Conservation (phyloP, 371 early-diverging fungal species). For the Mortierella sp. region DNA sequence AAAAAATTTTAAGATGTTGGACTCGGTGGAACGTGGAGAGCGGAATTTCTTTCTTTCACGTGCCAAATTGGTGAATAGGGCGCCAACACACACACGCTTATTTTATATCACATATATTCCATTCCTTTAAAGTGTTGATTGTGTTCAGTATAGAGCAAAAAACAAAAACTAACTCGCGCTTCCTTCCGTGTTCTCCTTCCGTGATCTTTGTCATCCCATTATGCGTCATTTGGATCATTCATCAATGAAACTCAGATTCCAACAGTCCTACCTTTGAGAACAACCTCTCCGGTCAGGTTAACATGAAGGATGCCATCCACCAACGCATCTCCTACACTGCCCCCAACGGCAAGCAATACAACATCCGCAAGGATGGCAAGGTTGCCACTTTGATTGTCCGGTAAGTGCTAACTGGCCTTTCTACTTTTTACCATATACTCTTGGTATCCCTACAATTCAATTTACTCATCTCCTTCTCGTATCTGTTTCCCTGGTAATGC, state of each 20-base stretch:
- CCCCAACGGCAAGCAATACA: conserved; percentile 93
- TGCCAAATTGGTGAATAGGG: not conserved
- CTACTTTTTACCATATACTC: conserved; percentile 13
- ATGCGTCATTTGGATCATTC: not conserved
- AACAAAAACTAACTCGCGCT: conserved; percentile 3
- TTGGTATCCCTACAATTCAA: too few relatives aligned
- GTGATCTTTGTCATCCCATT: not conserved
- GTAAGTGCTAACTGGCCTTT: conserved; percentile 58
- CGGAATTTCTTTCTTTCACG: conserved; percentile 32
- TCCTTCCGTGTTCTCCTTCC: not conserved
- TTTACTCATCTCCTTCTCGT: too few relatives aligned
- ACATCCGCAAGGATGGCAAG: conserved; percentile 85
- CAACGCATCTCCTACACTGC: conserved; percentile 87
- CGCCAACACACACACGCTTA: not conserved
- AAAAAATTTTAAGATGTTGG: too few relatives aligned
- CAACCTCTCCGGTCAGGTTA: conserved; percentile 89
- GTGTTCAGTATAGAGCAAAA: too few relatives aligned
- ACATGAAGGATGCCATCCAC: conserved; percentile 92
- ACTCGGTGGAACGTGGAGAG: not conserved
- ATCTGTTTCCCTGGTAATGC: too few relatives aligned
- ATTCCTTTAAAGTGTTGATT: not conserved
- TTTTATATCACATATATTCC: not conserved
- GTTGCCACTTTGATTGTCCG: conserved; percentile 91
- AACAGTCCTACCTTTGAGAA: conserved; percentile 96
- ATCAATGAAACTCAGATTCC: conserved; percentile 73